Percentiles rank a stretch among this genome's conserved stretches.
phyloP scores from a whole-genome alignment of 441 rosid genomes.

The Syzygium malaccense region DNA sequence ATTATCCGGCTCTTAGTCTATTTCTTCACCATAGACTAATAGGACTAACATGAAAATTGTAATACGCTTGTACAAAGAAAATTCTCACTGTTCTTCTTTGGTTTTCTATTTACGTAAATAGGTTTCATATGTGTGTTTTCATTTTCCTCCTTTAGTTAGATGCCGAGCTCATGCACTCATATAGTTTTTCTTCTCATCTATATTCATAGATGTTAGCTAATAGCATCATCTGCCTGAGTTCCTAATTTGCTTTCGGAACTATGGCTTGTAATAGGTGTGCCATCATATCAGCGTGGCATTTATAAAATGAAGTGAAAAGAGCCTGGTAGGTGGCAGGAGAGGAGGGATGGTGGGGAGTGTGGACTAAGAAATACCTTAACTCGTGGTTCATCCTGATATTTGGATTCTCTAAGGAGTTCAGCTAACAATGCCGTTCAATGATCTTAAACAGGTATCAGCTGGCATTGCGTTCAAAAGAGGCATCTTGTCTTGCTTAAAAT shows the following conservation, averaged over 20 bases:
- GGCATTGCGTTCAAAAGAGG: constrained; percentile 58
- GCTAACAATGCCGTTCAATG: constrained; percentile 6
- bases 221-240: neutral
- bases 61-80: no score
- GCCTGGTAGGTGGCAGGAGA: neutral
- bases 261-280: neutral
- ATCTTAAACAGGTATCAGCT: constrained; percentile 48
- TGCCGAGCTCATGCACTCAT: neutral
- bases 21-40: no score
- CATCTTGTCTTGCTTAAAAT: constrained; percentile 58
- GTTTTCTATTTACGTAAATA: no score
- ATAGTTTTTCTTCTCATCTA: no score
- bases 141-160: neutral
- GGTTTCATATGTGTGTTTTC: no score
- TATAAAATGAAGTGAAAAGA: neutral
- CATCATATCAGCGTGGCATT: neutral
- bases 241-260: neutral
- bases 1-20: no score
- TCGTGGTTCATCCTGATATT: neutral
- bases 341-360: neutral
- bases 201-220: neutral
- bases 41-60: no score
- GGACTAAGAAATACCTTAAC: neutral
- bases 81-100: no score
- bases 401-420: neutral